Evolutionary conservation across 192 early-diverging fungal genomes (phyloP), one percentile per base, ranked within the genome.

Genomic region (Anaeromyces robustus): DNA sequence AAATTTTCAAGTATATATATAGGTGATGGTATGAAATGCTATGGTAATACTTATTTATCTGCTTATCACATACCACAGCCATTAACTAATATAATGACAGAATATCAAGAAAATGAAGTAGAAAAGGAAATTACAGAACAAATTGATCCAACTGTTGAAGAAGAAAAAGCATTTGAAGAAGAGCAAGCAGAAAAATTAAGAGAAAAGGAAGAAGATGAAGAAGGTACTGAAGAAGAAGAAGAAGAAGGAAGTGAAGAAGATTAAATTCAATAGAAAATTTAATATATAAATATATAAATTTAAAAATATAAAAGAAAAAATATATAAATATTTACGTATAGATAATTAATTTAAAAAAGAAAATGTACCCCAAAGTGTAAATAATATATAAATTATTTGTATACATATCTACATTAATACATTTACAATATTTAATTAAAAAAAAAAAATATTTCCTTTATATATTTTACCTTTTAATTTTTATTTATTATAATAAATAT

Each of bases 1-100:
- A 90, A 90, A 80, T 91, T 91, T 82, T 85, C 89, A 14, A 89
- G 88, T 81, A 80, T 91, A 68, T 91, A 91, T 81, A 83, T 91
- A n/a, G 90, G 90, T 16, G 89, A 91, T 79, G 90, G 90, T 3
- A 84, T 86, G 29, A 89, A 90, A 29, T 85, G 86, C 32, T 39
- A 84, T 12, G 78, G 85, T 18, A 83, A 87, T 81, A 80, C 86
- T 28, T 30, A 29, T n/a, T 77, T 80, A 18, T 68, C 52, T 26
- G 52, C 52, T 4, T 68, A 77, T 37, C 84, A 85, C 80, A 79
- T 89, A 5, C 84, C 88, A 17, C 88, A 87, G 7, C 41, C 80
- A 77, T 79, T 91, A 31, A 82, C 85, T 5, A 85, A 84, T 30
- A 77, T 90, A 39, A 82, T 85, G 43, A 86, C 83, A 30, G 90